Percentiles rank a stretch among this genome's conserved stretches.
These are phyloP conservation scores for Globisporangium irregulare DNA, from an alignment of 352 stramenopile genomes.

Conservation along the genomic window DNA sequence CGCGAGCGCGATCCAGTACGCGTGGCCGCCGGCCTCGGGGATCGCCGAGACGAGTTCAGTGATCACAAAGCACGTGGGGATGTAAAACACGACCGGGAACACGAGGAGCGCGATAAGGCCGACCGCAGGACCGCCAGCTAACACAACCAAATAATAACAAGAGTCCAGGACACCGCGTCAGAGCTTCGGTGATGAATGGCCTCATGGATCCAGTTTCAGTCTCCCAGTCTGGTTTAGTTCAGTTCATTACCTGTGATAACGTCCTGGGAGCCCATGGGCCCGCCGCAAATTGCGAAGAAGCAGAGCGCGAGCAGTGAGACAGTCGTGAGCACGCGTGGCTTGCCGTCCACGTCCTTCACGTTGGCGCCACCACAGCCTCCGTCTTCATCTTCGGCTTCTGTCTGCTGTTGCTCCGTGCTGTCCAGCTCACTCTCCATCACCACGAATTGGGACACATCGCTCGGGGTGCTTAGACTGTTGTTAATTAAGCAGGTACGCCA, in stretches of 20 bases:
- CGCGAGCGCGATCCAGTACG: constrained; percentile 65
- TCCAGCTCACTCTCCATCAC: constrained; percentile 18
- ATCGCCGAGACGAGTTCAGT: constrained; percentile 48
- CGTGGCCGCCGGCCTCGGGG: constrained; percentile 46
- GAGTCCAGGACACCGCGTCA: background rate
- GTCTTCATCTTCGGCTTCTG: background rate
- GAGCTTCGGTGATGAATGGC: background rate
- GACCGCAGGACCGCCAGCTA: constrained; percentile 37
- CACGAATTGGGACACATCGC: constrained; percentile 17
- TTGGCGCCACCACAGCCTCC: background rate
- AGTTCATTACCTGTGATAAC: constrained; percentile 29
- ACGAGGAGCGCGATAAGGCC: constrained; percentile 33
- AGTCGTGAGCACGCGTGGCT: constrained; percentile 31
- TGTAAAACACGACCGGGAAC: constrained; percentile 45
- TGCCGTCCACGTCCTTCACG: constrained; percentile 3
- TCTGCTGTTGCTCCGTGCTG: constrained; percentile 7
- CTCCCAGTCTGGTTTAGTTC: background rate
- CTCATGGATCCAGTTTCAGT: background rate
- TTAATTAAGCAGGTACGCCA: background rate
- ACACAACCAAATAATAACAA: background rate
- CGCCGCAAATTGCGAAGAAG: constrained; percentile 54
- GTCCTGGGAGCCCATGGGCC: constrained; percentile 39
- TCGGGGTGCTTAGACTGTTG: constrained; percentile 11
- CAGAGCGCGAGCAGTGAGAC: constrained; percentile 42
- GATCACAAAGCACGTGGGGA: constrained; percentile 45